phyloP scores from a whole-genome alignment of 306 rosid genomes.

The Acmispon strigosus region DNA sequence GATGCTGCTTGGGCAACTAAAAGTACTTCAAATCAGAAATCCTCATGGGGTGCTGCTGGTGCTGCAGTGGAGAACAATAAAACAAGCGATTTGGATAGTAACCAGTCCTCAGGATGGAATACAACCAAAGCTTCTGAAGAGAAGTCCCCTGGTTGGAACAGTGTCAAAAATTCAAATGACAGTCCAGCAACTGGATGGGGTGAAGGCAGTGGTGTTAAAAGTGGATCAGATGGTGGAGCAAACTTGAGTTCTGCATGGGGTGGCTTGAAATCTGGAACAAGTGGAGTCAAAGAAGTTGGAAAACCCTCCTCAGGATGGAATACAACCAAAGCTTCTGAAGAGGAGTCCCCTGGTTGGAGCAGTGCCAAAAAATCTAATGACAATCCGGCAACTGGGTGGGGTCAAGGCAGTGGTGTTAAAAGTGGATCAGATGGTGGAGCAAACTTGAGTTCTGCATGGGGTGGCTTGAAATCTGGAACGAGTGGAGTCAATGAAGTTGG shows the following conservation, averaged over 20 bases:
- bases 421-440: constrained; percentile 21
- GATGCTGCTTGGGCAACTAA: constrained; percentile 63
- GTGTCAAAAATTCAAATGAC: constrained; percentile 1
- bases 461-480: constrained; percentile 15
- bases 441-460: too few species aligned
- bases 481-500: too few species aligned
- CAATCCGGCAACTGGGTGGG: constrained; percentile 29
- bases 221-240: constrained; percentile 21
- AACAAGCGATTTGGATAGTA: constrained; percentile 6
- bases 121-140: constrained; percentile 1
- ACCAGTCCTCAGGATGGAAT: constrained; percentile 22
- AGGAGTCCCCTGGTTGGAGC: constrained; percentile 21
- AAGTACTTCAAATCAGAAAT: constrained; percentile 33
- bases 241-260: not conserved
- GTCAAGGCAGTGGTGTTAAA: constrained; percentile 11
- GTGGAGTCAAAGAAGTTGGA: constrained; percentile 11
- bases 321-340: constrained; percentile 6
- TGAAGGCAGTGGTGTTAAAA: constrained; percentile 10
- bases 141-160: constrained; percentile 23
- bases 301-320: constrained; percentile 25
- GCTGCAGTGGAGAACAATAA: constrained; percentile 37
- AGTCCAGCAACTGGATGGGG: constrained; percentile 31
- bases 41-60: constrained; percentile 78
- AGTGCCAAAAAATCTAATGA: not conserved
- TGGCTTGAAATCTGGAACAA: constrained; percentile 14